A percentile compares a stretch with the other conserved stretches of the same genome.
These are phyloP conservation scores for Haplosporangium sp. DNA, from an alignment of 371 early-diverging fungal species.

Conservation along the genomic window DNA sequence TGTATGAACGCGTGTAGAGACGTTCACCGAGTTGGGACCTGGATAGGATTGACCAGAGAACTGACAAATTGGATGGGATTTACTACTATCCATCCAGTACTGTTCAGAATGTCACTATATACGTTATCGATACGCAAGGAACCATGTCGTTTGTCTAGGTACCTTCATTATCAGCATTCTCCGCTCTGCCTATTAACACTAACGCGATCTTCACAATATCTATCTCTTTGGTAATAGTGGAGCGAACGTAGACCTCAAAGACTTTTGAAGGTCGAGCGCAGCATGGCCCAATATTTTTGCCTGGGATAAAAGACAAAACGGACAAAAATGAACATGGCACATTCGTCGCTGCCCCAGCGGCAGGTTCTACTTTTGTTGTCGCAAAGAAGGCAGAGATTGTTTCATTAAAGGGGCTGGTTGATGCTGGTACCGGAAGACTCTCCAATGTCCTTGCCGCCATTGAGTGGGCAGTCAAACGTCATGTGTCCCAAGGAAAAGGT, in stretches of 20 bases:
- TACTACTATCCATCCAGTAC: conserved; percentile 44
- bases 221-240: conserved; percentile 52
- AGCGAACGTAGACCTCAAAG: conserved; percentile 67
- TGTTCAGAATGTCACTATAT: conserved; percentile 71
- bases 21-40: conserved; percentile 50
- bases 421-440: conserved; percentile 28
- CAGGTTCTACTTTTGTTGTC: conserved; percentile 76
- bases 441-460: conserved; percentile 53
- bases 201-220: neutral
- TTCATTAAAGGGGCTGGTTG: conserved; percentile 74
- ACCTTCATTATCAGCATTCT: neutral
- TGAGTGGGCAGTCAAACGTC: conserved; percentile 55
- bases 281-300: conserved; percentile 60
- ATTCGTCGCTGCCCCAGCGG: conserved; percentile 82
- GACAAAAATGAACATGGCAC: conserved; percentile 64
- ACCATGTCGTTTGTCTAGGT: neutral
- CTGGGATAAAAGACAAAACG: conserved; percentile 14
- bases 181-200: neutral
- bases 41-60: conserved; percentile 58
- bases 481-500: conserved; percentile 23
- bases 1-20: conserved; percentile 33
- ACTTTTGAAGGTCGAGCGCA: conserved; percentile 78
- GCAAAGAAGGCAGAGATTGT: conserved; percentile 79
- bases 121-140: conserved; percentile 77
- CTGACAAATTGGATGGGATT: conserved; percentile 33